Evolutionary conservation across 192 early-diverging fungal genomes (phyloP).

Genomic region (Irineochytrium annulatum): DNA sequence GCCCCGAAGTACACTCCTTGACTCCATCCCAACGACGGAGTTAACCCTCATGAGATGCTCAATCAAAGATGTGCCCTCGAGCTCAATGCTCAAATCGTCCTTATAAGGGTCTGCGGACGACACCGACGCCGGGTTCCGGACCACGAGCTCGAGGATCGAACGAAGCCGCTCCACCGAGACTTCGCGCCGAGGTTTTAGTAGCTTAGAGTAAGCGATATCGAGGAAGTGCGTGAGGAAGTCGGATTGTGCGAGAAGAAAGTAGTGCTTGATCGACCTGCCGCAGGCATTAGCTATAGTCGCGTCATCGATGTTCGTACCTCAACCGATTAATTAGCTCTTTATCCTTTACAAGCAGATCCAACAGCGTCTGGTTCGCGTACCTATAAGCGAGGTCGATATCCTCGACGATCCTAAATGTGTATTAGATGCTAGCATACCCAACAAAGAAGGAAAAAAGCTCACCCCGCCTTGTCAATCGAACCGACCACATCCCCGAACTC

Average conservation of each 20-base stretch:
- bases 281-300: background rate
- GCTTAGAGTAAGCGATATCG: conserved; percentile 75
- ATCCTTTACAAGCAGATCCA: conserved; percentile 76
- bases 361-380: conserved; percentile 79
- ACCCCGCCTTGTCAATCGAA: conserved; percentile 51
- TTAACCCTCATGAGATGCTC: conserved; percentile 73
- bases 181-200: conserved; percentile 66
- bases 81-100: conserved; percentile 78
- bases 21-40: conserved; percentile 57
- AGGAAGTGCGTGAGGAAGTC: conserved; percentile 94
- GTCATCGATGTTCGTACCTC: conserved; percentile 44
- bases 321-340: conserved; percentile 72
- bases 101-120: conserved; percentile 62
- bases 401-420: conserved; percentile 51
- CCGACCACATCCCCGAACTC: conserved; percentile 49
- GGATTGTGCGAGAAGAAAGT: conserved; percentile 87
- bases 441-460: conserved; percentile 1
- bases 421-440: background rate
- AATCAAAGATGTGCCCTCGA: conserved; percentile 57
- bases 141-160: conserved; percentile 79
- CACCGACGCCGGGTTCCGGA: conserved; percentile 82
- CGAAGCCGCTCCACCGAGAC: conserved; percentile 71
- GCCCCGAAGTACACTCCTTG: conserved; percentile 7
- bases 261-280: conserved; percentile 81
- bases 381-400: conserved; percentile 83